phyloP scores from a whole-genome alignment of 2,329 filamentous ascomycete genomes.

The Myriosclerotinia curreyana region DNA sequence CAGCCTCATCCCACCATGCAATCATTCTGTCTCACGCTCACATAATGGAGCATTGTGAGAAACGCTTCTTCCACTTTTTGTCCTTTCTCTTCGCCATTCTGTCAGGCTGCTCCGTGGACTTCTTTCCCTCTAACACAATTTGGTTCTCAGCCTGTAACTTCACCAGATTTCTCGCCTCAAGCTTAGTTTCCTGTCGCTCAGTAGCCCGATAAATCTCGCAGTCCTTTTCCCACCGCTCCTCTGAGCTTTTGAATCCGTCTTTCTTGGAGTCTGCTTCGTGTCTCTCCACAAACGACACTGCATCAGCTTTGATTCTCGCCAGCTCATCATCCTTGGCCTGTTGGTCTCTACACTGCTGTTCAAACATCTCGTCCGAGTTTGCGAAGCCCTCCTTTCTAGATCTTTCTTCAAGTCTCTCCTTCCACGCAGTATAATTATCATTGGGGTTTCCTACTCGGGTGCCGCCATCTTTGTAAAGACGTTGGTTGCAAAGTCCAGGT shows the following conservation, averaged over 20 bases:
- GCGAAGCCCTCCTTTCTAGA: not conserved
- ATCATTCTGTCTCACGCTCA: not conserved
- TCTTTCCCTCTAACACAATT: too few relatives aligned
- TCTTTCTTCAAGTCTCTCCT: not conserved
- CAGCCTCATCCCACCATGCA: not conserved
- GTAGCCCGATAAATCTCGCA: not conserved
- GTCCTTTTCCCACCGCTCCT: constrained; percentile 6
- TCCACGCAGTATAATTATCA: not conserved
- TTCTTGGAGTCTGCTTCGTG: not conserved
- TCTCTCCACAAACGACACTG: not conserved
- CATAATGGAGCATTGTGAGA: not conserved
- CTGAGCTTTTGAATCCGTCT: not conserved
- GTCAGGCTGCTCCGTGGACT: too few relatives aligned
- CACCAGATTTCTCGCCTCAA: too few relatives aligned
- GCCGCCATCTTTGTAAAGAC: not conserved
- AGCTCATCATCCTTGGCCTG: not conserved
- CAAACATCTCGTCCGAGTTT: not conserved
- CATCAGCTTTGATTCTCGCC: too few relatives aligned
- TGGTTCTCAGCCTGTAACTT: rapidly evolving
- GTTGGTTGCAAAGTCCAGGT: not conserved
- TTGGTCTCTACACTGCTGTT: not conserved
- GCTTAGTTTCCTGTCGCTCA: not conserved
- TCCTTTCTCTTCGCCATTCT: too few relatives aligned
- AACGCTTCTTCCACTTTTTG: too few relatives aligned
- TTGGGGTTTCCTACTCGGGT: not conserved